phyloP scores from a whole-genome alignment of 2,329 filamentous ascomycete genomes.

The Hypoxylon sp. region DNA sequence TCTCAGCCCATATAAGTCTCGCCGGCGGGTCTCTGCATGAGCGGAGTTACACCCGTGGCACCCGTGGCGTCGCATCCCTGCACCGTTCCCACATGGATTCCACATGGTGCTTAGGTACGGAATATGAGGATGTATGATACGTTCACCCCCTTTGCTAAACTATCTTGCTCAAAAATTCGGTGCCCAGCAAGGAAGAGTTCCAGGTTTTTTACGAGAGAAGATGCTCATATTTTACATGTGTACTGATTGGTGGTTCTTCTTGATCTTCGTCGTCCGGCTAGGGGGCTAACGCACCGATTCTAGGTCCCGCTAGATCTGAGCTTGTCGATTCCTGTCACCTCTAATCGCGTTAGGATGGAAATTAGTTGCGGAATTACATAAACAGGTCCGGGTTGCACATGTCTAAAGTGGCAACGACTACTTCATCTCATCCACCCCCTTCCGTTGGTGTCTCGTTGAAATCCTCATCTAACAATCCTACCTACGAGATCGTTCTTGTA shows the following conservation, averaged over 20 bases:
- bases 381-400: constrained; percentile 15
- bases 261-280: constrained; percentile 14
- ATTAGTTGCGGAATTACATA: constrained; percentile 25
- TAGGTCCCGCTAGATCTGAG: constrained; percentile 6
- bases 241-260: constrained; percentile 27
- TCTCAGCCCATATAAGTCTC: no score
- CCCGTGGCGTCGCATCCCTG: constrained; percentile 23
- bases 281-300: constrained; percentile 13
- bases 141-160: constrained; percentile 18
- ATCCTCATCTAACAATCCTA: not conserved
- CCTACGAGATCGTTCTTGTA: constrained; percentile 2
- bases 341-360: constrained; percentile 8
- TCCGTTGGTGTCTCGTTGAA: constrained; percentile 3
- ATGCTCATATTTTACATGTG: constrained; percentile 20
- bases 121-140: constrained; percentile 15
- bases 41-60: constrained; percentile 23
- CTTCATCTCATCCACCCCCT: constrained; percentile 5
- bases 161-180: not conserved
- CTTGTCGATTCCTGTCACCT: constrained; percentile 15
- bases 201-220: not conserved
- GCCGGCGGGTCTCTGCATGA: constrained; percentile 19
- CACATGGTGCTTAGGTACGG: not conserved
- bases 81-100: constrained; percentile 6
- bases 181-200: constrained; percentile 3
- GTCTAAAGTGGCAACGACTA: not conserved